These are phyloP conservation scores for Plantago major DNA, from an alignment of 257 asterid genomes.

Conservation along the genomic window DNA sequence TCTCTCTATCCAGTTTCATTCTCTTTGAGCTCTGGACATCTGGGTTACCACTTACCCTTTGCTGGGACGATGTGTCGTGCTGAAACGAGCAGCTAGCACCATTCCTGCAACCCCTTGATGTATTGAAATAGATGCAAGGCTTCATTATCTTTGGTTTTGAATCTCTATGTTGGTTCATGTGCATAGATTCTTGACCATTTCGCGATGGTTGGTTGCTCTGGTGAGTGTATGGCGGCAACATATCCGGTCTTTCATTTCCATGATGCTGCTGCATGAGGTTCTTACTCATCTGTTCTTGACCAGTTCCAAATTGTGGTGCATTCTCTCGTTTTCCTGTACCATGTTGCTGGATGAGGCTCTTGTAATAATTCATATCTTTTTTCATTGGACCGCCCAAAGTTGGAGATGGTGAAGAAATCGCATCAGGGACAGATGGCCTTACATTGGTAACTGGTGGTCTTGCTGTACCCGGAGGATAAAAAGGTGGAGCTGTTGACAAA, in stretches of 20 bases:
- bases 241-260: slow-evolving; percentile 74
- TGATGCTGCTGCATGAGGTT: slow-evolving; percentile 90
- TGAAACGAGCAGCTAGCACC: slow-evolving; percentile 45
- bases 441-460: slow-evolving; percentile 25
- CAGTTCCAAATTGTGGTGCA: slow-evolving; percentile 18
- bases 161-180: slow-evolving; percentile 29
- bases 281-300: slow-evolving; percentile 25
- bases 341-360: slow-evolving; percentile 86
- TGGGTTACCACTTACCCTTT: slow-evolving; percentile 24
- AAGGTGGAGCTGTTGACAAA: slow-evolving; percentile 31
- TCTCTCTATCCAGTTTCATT: slow-evolving; percentile 56
- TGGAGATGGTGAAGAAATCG: slow-evolving; percentile 30
- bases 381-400: slow-evolving; percentile 27
- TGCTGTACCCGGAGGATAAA: slow-evolving; percentile 39
- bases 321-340: slow-evolving; percentile 73
- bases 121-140: slow-evolving; percentile 52
- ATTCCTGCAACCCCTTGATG: slow-evolving; percentile 52
- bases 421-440: slow-evolving; percentile 34
- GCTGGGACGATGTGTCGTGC: slow-evolving; percentile 34
- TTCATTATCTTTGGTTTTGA: slow-evolving; percentile 36
- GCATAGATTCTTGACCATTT: slow-evolving; percentile 24
- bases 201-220: slow-evolving; percentile 28
- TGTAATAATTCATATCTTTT: slow-evolving; percentile 71
- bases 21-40: slow-evolving; percentile 54
- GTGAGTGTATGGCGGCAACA: slow-evolving; percentile 28